A percentile compares a stretch with the other conserved stretches of the same genome.
Evolutionary conservation across 2,329 filamentous ascomycete species (phyloP).

Genomic region (Ilyonectria mors-panacis): DNA sequence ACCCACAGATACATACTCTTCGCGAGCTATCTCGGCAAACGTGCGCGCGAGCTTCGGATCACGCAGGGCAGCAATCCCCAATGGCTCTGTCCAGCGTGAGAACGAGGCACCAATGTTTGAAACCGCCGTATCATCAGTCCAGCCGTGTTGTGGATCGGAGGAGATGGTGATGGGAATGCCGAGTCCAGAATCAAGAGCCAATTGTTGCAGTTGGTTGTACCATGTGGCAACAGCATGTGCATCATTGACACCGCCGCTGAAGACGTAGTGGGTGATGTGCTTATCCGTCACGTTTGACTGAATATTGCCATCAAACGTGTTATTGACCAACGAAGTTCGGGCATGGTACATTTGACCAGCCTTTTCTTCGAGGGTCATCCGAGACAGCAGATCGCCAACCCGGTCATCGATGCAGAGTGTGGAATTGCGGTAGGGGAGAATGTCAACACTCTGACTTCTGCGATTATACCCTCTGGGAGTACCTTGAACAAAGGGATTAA

Average conservation of each 20-base stretch:
- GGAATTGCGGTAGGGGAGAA: background rate
- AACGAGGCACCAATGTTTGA: slow-evolving; percentile 58
- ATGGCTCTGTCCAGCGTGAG: slow-evolving; percentile 66
- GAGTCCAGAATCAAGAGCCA: slow-evolving; percentile 60
- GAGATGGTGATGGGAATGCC: slow-evolving; percentile 66
- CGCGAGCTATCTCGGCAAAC: slow-evolving; percentile 64
- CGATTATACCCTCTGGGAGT: background rate
- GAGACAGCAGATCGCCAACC: background rate
- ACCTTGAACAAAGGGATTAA: background rate
- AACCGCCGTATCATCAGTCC: slow-evolving; percentile 59
- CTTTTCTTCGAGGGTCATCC: slow-evolving; percentile 6
- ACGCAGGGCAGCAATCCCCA: slow-evolving; percentile 65
- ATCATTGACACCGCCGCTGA: slow-evolving; percentile 60
- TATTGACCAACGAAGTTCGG: background rate
- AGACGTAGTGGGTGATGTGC: slow-evolving; percentile 62
- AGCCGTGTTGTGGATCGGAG: slow-evolving; percentile 63
- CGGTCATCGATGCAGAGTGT: slow-evolving; percentile 4
- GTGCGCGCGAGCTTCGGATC: slow-evolving; percentile 59
- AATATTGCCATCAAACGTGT: background rate
- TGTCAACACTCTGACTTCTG: background rate
- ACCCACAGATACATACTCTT: slow-evolving; percentile 61
- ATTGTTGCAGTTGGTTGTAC: slow-evolving; percentile 59
- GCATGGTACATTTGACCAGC: background rate
- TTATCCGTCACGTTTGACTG: slow-evolving; percentile 25
- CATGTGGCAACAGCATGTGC: slow-evolving; percentile 54